Evolutionary conservation across 2,329 filamentous ascomycete genomes (phyloP).

Genomic region (Pseudocercospora musae): DNA sequence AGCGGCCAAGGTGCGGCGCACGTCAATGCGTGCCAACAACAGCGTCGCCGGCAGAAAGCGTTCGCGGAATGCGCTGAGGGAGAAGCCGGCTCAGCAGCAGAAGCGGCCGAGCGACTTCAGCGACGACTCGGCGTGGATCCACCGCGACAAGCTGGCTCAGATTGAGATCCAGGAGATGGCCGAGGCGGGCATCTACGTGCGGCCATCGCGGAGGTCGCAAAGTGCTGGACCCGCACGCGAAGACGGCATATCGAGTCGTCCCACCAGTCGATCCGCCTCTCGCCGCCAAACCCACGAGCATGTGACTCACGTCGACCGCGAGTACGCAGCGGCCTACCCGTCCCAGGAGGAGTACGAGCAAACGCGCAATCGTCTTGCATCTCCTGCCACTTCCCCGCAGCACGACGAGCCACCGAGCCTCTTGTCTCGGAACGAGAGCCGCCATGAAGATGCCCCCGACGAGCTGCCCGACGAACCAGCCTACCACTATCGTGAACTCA

Average conservation of each 20-base stretch:
- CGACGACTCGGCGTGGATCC: conserved; percentile 76
- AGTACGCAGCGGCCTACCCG: conserved; percentile 24
- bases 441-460: conserved; percentile 35
- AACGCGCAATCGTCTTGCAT: conserved; percentile 22
- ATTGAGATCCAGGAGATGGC: conserved; percentile 80
- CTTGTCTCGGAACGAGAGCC: conserved; percentile 29
- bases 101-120: conserved; percentile 2
- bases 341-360: conserved; percentile 19
- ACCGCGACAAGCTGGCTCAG: conserved; percentile 75
- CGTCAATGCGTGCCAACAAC: conserved; percentile 24
- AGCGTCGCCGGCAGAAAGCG: conserved; percentile 26
- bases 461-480: neutral
- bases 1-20: conserved; percentile 23
- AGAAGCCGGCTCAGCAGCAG: conserved; percentile 19
- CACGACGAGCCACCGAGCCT: conserved; percentile 32
- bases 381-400: conserved; percentile 37
- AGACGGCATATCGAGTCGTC: conserved; percentile 44
- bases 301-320: conserved; percentile 4
- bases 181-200: conserved; percentile 67
- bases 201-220: conserved; percentile 52
- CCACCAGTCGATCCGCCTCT: conserved; percentile 29
- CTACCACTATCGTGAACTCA: neutral
- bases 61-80: conserved; percentile 27
- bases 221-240: conserved; percentile 34
- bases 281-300: conserved; percentile 4